Conservation (phyloP, 192 early-diverging fungal species). For the Cetraspora pellucida region DNA sequence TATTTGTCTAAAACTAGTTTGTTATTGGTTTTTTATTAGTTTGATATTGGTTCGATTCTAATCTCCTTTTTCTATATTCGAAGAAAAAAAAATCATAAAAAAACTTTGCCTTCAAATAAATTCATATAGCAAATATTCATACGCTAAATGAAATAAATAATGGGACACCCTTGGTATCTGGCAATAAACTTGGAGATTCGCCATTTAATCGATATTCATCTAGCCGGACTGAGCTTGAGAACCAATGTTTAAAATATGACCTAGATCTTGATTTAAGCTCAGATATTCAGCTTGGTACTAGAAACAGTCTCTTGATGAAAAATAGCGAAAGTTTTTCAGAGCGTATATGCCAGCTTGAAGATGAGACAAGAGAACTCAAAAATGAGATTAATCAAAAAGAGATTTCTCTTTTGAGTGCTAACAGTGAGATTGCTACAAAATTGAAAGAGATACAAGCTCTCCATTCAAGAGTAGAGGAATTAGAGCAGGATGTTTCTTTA, state of each 20-base stretch:
- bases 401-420: no score
- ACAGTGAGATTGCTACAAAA: neutral
- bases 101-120: neutral
- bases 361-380: neutral
- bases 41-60: no score
- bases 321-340: neutral
- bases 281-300: neutral
- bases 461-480: neutral
- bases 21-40: no score
- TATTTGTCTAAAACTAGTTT: no score
- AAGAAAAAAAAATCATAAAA: no score
- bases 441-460: neutral
- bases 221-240: neutral
- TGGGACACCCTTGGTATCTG: neutral
- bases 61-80: no score
- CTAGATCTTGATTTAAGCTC: neutral
- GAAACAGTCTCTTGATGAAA: neutral
- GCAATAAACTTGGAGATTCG: neutral
- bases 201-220: neutral
- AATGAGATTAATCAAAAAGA: neutral
- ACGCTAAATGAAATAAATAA: slow-evolving; percentile 7
- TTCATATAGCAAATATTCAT: neutral
- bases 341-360: neutral
- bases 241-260: neutral
- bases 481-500: neutral